phyloP scores from a whole-genome alignment of 2,329 filamentous ascomycete species.

The Venturia effusa region DNA sequence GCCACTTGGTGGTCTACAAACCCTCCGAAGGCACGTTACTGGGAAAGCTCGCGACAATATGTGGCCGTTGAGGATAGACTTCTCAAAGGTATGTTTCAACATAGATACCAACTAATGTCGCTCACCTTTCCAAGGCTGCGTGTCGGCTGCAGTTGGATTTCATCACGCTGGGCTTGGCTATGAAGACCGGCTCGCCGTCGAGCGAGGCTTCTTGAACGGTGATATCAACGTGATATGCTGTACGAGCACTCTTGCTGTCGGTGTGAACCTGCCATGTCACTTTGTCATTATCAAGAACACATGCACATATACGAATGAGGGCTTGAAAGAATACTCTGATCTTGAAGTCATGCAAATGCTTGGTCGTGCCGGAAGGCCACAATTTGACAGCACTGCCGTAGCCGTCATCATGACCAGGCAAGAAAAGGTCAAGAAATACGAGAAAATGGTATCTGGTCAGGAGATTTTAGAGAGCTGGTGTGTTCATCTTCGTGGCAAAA shows the following conservation, averaged over 20 bases:
- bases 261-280: conserved; percentile 74
- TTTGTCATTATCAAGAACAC: conserved; percentile 78
- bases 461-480: conserved; percentile 64
- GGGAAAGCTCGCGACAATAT: conserved; percentile 46
- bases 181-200: conserved; percentile 54
- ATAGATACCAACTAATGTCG: background rate
- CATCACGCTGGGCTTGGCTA: conserved; percentile 67
- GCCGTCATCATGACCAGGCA: conserved; percentile 70
- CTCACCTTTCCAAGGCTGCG: conserved; percentile 25
- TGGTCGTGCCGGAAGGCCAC: conserved; percentile 69
- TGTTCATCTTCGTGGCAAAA: conserved; percentile 6
- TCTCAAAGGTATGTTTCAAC: background rate
- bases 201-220: conserved; percentile 57
- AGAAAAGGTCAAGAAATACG: conserved; percentile 55
- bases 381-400: conserved; percentile 66
- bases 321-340: conserved; percentile 62
- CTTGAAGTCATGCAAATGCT: conserved; percentile 88
- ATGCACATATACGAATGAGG: conserved; percentile 45
- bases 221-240: conserved; percentile 76
- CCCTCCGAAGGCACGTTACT: conserved; percentile 43
- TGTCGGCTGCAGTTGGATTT: conserved; percentile 58
- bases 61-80: conserved; percentile 34
- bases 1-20: conserved; percentile 53
- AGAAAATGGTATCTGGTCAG: conserved; percentile 61
- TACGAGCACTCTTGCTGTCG: conserved; percentile 74